phyloP scores from a whole-genome alignment of 2,329 filamentous ascomycete genomes.

The Phyllachora maydis region DNA sequence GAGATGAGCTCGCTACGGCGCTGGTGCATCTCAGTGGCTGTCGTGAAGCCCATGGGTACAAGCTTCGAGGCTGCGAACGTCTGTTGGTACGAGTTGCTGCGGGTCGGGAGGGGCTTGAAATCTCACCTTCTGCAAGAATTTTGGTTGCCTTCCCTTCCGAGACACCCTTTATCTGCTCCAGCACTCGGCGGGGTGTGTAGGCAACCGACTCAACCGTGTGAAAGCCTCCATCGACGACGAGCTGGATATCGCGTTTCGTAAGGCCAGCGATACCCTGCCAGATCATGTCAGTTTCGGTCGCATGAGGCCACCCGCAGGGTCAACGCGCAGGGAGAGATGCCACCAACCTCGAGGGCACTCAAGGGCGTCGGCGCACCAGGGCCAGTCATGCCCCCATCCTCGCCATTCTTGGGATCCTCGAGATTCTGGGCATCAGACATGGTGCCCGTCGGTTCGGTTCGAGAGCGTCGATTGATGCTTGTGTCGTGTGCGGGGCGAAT shows the following conservation, averaged over 20 bases:
- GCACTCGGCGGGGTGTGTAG: conserved; percentile 62
- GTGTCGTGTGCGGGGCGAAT: no score
- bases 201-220: conserved; percentile 93
- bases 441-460: no score
- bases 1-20: conserved; percentile 92
- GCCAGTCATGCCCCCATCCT: background rate
- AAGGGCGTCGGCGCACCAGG: conserved; percentile 1
- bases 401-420: background rate
- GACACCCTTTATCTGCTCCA: conserved; percentile 95
- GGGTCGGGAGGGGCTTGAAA: background rate
- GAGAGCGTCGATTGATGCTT: no score
- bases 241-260: conserved; percentile 87
- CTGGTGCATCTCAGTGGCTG: conserved; percentile 96
- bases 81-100: no score
- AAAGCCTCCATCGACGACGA: conserved; percentile 78
- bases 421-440: no score
- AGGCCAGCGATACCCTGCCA: conserved; percentile 63
- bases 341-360: background rate
- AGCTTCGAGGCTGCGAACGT: conserved; percentile 61
- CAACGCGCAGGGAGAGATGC: background rate
- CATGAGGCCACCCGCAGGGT: no score
- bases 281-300: conserved; percentile 1
- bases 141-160: conserved; percentile 93
- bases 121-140: conserved; percentile 65
- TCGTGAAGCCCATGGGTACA: conserved; percentile 97